phyloP scores from a whole-genome alignment of 495 filamentous ascomycete genomes.

The Penicillium fimorum region DNA sequence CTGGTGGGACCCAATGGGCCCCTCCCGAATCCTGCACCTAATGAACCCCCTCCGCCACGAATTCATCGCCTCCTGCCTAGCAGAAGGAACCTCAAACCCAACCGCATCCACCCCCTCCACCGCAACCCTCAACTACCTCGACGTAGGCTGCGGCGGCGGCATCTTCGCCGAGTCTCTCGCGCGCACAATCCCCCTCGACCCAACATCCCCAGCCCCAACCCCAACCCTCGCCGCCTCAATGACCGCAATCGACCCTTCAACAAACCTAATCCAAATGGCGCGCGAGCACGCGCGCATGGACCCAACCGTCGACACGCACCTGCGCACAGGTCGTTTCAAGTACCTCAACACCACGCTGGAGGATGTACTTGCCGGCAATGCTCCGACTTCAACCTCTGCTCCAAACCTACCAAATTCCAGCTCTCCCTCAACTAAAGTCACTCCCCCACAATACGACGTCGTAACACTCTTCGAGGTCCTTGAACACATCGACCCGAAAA shows the following conservation, averaged over 20 bases:
- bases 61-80: slow-evolving; percentile 75
- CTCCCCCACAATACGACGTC: slow-evolving; percentile 58
- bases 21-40: slow-evolving; percentile 87
- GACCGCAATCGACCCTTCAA: slow-evolving; percentile 80
- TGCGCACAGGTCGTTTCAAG: slow-evolving; percentile 53
- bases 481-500: slow-evolving; percentile 68
- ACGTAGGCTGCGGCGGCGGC: slow-evolving; percentile 93
- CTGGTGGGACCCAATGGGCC: slow-evolving; percentile 97
- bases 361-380: slow-evolving; percentile 42
- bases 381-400: background rate
- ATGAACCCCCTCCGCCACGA: slow-evolving; percentile 97
- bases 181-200: slow-evolving; percentile 49
- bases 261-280: slow-evolving; percentile 76
- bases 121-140: slow-evolving; percentile 67
- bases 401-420: slow-evolving; percentile 1
- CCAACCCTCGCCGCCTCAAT: slow-evolving; percentile 64
- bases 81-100: slow-evolving; percentile 27
- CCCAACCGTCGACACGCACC: slow-evolving; percentile 48
- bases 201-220: slow-evolving; percentile 49
- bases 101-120: slow-evolving; percentile 15
- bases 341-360: slow-evolving; percentile 77
- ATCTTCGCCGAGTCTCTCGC: slow-evolving; percentile 95
- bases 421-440: background rate
- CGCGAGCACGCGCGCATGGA: slow-evolving; percentile 70
- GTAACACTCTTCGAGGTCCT: slow-evolving; percentile 91